Evolutionary conservation across 2,329 filamentous ascomycete species (phyloP), one percentile per base, ranked within the genome.

Genomic region (Teratosphaeria gauchensis): DNA sequence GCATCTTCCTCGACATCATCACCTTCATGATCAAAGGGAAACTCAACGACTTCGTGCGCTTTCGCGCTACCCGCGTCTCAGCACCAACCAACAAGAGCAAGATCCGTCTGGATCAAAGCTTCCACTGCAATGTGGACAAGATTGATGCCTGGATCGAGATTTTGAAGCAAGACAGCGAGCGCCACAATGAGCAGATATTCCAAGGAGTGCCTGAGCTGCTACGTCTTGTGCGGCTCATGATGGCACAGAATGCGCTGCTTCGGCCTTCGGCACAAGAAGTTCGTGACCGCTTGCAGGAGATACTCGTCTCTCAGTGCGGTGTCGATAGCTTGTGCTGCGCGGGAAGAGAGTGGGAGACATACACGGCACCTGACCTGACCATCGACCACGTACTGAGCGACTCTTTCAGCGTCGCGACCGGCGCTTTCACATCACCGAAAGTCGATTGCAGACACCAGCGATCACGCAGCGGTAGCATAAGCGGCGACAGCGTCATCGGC

Each of bases 1-100:
- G 87, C 69, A 79, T 90, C 56, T 87, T 87, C 61, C 76, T 90
- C 16, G 88, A 92, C 63, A 80, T 91, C 32, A 69, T 90, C 21
- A 84, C 84, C 24, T 84, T 88, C 66, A 76, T 88, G 59, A 72
- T 90, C 60, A 88, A 89, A 70, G 84, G 85, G 64, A 83, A 84
- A 56, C 79, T 82, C 1, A 80, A 82, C 55, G 81, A 85, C 30
- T 90, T 90, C 67, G 77, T 83, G 35, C 79, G 83, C 28, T 84
- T 89, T 69, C 84, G 88, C 5, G 80, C 83, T 1, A 62, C 65
- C 4, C 84, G 87, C 69, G 85, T 84, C 14, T 28, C 58, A 3
- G n/a, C 35, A 6, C 52, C 51, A 21, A n/a, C 58, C 51, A 42
- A 55, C 52, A 58, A 63, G 46, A 59, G 59, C 54, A 65, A 64